These are phyloP conservation scores for Microglena sp. DNA, from an alignment of 139 green algal species.

Conservation along the genomic window DNA sequence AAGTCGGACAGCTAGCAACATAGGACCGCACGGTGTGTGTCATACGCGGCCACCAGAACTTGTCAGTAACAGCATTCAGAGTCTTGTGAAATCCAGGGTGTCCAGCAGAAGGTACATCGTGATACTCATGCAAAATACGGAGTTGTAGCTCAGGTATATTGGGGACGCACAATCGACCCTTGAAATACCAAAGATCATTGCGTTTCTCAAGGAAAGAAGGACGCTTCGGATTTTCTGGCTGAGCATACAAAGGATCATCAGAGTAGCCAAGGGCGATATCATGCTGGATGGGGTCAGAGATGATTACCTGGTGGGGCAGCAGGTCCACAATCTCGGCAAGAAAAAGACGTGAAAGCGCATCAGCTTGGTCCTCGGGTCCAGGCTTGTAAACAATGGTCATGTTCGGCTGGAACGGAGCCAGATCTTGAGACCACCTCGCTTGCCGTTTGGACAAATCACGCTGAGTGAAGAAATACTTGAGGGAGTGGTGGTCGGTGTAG, in stretches of 20 bases:
- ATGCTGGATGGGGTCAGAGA: neutral
- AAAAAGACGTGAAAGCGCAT: constrained; percentile 25
- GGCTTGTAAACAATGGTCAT: constrained; percentile 20
- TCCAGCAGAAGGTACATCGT: constrained; percentile 4
- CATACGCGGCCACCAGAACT: constrained; percentile 26
- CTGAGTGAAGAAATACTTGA: constrained; percentile 27
- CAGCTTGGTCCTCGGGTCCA: constrained; percentile 24
- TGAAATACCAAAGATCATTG: constrained; percentile 5
- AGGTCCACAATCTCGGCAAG: too few species aligned
- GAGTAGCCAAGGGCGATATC: constrained; percentile 2
- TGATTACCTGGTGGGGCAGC: neutral
- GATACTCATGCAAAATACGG: constrained; percentile 1
- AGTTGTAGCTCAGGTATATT: neutral
- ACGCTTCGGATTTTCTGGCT: constrained; percentile 4
- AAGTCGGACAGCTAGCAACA: constrained; percentile 19
- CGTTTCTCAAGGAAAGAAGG: neutral
- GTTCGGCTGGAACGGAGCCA: constrained; percentile 18
- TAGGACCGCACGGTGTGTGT: constrained; percentile 14
- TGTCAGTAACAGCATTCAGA: neutral
- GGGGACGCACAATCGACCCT: constrained; percentile 1
- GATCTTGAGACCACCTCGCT: constrained; percentile 23
- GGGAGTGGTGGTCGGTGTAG: constrained; percentile 21
- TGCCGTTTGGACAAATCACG: constrained; percentile 16
- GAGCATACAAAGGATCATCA: neutral
- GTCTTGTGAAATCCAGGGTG: constrained; percentile 19